phyloP scores from a whole-genome alignment of 2,329 filamentous ascomycete species.

The Colletotrichum endophyticum region DNA sequence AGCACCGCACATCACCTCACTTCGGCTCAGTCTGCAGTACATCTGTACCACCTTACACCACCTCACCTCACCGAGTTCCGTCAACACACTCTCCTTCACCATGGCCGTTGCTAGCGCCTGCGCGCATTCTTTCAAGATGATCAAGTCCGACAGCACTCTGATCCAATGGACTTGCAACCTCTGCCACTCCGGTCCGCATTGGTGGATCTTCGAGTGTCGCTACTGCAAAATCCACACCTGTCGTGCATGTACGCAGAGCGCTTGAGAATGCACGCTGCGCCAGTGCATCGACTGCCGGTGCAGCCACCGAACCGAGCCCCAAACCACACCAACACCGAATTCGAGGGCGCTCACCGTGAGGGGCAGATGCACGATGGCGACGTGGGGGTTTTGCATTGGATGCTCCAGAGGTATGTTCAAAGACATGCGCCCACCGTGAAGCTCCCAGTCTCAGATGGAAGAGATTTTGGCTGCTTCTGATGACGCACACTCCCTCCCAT shows the following conservation, averaged over 20 bases:
- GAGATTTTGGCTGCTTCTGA: not conserved
- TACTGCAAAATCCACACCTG: conserved; percentile 73
- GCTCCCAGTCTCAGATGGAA: not conserved
- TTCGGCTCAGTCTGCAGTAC: not conserved
- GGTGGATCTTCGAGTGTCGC: conserved; percentile 72
- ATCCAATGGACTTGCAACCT: conserved; percentile 70
- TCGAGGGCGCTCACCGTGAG: not conserved
- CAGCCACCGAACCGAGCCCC: not conserved
- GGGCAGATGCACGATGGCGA: conserved; percentile 1
- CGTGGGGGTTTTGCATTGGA: conserved; percentile 16
- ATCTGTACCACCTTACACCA: not conserved
- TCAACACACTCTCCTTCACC: conserved; percentile 22
- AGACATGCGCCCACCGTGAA: not conserved
- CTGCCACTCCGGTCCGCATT: conserved; percentile 69
- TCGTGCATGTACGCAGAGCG: conserved; percentile 58
- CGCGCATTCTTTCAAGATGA: conserved; percentile 66
- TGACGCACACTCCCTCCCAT: conserved; percentile 19
- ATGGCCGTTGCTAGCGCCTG: conserved; percentile 64
- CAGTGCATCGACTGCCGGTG: not conserved
- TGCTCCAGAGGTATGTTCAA: conserved; percentile 14
- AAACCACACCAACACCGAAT: not conserved
- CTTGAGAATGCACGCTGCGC: conserved; percentile 26
- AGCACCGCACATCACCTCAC: not conserved
- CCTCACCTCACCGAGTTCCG: not conserved
- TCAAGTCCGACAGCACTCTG: conserved; percentile 70